A percentile compares a stretch with the other conserved stretches of the same genome.
These are phyloP conservation scores for Curvularia hawaiiensis DNA, from an alignment of 2,329 filamentous ascomycete species.

Conservation along the genomic window DNA sequence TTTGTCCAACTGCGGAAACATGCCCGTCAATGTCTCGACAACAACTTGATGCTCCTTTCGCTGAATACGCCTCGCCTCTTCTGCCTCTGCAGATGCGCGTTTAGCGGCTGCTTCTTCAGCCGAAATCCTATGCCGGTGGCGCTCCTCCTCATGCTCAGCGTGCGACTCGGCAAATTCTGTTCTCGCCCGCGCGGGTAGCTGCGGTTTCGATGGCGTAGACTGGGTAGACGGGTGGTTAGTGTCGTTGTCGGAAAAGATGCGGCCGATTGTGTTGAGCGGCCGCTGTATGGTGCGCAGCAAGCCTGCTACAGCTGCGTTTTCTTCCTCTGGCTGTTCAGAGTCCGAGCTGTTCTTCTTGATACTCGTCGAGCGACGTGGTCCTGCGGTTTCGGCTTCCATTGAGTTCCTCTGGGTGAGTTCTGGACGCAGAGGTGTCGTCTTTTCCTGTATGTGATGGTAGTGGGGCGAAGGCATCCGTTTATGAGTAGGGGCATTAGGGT, in stretches of 20 bases:
- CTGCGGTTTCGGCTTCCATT: conserved; percentile 64
- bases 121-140: conserved; percentile 53
- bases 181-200: conserved; percentile 51
- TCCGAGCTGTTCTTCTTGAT: conserved; percentile 48
- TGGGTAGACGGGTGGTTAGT: conserved; percentile 37
- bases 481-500: conserved; percentile 34
- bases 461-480: conserved; percentile 50
- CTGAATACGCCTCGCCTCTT: conserved; percentile 83
- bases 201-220: conserved; percentile 56
- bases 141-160: conserved; percentile 35
- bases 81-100: conserved; percentile 87
- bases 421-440: conserved; percentile 57
- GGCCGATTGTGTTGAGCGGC: conserved; percentile 87
- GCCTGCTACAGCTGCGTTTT: conserved; percentile 78
- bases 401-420: conserved; percentile 66
- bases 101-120: conserved; percentile 88
- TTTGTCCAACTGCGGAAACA: conserved; percentile 94
- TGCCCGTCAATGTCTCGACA: conserved; percentile 90
- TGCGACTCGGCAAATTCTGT: conserved; percentile 34
- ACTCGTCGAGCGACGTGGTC: conserved; percentile 61
- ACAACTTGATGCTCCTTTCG: conserved; percentile 86
- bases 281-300: conserved; percentile 89
- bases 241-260: conserved; percentile 84
- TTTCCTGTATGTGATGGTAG: conserved; percentile 53
- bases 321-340: conserved; percentile 63